Percentiles rank a stretch among this genome's conserved stretches.
phyloP scores from a whole-genome alignment of 2,329 filamentous ascomycete genomes.

The Didymella segeticola region DNA sequence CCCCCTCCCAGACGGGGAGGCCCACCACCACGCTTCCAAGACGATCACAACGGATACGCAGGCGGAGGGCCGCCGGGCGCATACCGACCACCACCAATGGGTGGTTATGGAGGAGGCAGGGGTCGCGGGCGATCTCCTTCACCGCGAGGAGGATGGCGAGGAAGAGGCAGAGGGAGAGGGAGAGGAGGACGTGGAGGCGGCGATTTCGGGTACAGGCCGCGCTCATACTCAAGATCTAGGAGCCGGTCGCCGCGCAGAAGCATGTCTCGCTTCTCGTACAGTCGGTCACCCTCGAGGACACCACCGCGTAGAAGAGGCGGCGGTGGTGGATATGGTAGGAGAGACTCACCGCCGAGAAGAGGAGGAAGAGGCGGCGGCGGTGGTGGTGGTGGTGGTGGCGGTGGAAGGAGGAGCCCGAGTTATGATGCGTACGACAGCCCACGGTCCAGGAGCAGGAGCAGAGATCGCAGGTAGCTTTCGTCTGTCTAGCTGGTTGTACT shows the following conservation, averaged over 20 bases:
- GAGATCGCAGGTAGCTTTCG: conserved; percentile 30
- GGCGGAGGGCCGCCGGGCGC: conserved; percentile 46
- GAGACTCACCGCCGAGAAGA: conserved; percentile 52
- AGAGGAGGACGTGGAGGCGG: conserved; percentile 43
- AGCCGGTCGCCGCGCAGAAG: conserved; percentile 53
- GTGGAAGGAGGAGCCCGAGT: conserved; percentile 65
- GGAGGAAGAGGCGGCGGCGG: conserved; percentile 54
- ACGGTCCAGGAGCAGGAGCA: conserved; percentile 51
- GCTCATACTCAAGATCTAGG: conserved; percentile 45
- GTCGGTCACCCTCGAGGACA: conserved; percentile 47
- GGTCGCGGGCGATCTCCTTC: conserved; percentile 48
- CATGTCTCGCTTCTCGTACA: conserved; percentile 50
- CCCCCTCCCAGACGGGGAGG: conserved; percentile 74
- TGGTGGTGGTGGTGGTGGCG: conserved; percentile 4
- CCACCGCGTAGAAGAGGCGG: conserved; percentile 37
- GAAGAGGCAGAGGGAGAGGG: conserved; percentile 46
- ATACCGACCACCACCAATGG: conserved; percentile 47
- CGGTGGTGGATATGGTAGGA: conserved; percentile 38
- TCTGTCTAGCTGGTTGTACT: background rate
- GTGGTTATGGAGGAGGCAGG: conserved; percentile 31
- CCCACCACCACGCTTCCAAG: conserved; percentile 40
- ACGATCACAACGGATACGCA: conserved; percentile 27
- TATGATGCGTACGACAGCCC: conserved; percentile 70
- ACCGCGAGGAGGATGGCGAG: conserved; percentile 40
- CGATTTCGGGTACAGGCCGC: conserved; percentile 33